Base-by-base conservation (phyloP, 768 basidiomycete species). In the Lactifluus echinatus region DNA sequence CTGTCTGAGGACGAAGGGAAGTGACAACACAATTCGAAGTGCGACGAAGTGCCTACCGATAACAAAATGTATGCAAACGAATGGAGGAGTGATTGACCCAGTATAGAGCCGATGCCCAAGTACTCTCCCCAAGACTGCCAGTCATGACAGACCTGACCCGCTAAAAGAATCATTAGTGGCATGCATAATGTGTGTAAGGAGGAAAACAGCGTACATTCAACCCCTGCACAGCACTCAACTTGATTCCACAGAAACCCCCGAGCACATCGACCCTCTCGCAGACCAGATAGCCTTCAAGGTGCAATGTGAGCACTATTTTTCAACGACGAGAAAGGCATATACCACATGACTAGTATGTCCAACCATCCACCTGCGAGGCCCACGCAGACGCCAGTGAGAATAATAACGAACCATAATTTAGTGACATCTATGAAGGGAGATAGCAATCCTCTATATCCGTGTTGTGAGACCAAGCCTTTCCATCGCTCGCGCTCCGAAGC, bases 311-410 rank as follows among this genome's bases (percentile, higher is more conserved):
- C 26, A 19, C 17, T 11, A 37, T n/a, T 44, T 42, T 8, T 17
- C 31, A 15, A 40, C 34, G 6, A 26, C 10, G 15, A 46, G 23
- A 2, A 19, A 33, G 50, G 39, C 8, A 58, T 70, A 40, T 67
- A 85, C 85, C 86, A 88, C 71, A 81, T 82, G 8, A 87, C 85
- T 37, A 87, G 70, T 7, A 88, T 79, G 70, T 88, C 86, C 55
- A 88, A 64, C 80, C 81, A 86, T 3, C 82, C 86, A 24, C 86
- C 86, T 21, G 79, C 76, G 10, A 84, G 70, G 4, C 86, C 86
- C 43, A 87, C 79, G 1, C 83, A 84, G 19, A 84, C 64, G 10
- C 85, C 86, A 19, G 84, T 85, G 48, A 78, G 60, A 59, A 85
- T 76, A 11, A 86, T 76, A n/a, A 87, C 78, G 23, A 86, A 70